Percentiles rank a stretch among this genome's conserved stretches.
phyloP scores from a whole-genome alignment of 805 yeast genomes.

The Candida ortonii region DNA sequence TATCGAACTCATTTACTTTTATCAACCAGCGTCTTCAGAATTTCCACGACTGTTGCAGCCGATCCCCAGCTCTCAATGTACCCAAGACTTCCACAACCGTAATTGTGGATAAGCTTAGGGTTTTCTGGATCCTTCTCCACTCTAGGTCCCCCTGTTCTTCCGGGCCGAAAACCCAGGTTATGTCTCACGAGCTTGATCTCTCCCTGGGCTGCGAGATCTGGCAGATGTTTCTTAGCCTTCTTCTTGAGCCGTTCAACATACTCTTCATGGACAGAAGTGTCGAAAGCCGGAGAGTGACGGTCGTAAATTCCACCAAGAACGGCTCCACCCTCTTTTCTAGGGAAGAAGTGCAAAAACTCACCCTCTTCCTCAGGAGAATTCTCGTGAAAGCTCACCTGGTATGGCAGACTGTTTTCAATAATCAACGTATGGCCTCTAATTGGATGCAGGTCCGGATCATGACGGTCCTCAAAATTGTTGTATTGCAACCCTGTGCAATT shows the following conservation, averaged over 20 bases:
- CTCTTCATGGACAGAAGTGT: slow-evolving; percentile 37
- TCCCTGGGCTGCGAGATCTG: slow-evolving; percentile 42
- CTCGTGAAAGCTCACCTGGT: slow-evolving; percentile 35
- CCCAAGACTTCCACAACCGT: slow-evolving; percentile 73
- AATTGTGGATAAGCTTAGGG: slow-evolving; percentile 48
- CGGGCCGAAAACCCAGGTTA: slow-evolving; percentile 71
- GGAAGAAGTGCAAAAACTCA: slow-evolving; percentile 59
- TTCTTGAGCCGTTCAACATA: slow-evolving; percentile 47
- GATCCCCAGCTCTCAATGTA: slow-evolving; percentile 66
- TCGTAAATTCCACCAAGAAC: slow-evolving; percentile 55
- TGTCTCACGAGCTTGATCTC: slow-evolving; percentile 45
- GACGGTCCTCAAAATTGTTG: slow-evolving; percentile 44
- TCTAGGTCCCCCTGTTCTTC: slow-evolving; percentile 54
- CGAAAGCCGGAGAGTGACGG: slow-evolving; percentile 19
- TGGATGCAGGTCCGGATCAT: slow-evolving; percentile 46
- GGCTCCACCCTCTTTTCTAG: slow-evolving; percentile 65
- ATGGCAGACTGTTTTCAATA: slow-evolving; percentile 43
- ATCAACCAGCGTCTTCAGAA: slow-evolving; percentile 10
- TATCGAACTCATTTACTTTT: background rate
- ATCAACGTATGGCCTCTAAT: slow-evolving; percentile 60
- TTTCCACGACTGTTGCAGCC: slow-evolving; percentile 40
- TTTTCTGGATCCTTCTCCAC: slow-evolving; percentile 34
- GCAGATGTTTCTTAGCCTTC: slow-evolving; percentile 47
- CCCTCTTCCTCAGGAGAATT: slow-evolving; percentile 31
- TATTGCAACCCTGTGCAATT: slow-evolving; percentile 58